phyloP scores from a whole-genome alignment of 2,329 filamentous ascomycete species.

The Ascochyta clinopodiicola region DNA sequence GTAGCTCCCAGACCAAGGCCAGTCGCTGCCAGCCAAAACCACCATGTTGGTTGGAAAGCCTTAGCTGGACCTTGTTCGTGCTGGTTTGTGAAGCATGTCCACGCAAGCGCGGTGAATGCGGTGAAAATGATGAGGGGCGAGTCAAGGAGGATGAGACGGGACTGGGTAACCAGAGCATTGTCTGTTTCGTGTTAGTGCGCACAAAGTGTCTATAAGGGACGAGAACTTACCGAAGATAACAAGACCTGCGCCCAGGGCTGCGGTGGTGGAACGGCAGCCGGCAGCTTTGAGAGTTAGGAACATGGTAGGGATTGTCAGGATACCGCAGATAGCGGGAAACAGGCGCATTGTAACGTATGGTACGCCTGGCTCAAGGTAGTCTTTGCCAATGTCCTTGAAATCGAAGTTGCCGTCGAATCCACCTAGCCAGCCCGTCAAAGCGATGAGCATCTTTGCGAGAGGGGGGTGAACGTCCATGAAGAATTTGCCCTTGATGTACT shows the following conservation, averaged over 20 bases:
- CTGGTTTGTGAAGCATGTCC: constrained; percentile 93
- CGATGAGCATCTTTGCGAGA: constrained; percentile 94
- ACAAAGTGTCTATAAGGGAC: background rate
- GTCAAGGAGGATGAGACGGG: constrained; percentile 92
- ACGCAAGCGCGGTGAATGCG: constrained; percentile 86
- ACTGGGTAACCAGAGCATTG: constrained; percentile 94
- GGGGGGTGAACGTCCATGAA: constrained; percentile 99
- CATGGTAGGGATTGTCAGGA: constrained; percentile 87
- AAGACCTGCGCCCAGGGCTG: constrained; percentile 80
- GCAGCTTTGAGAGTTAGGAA: constrained; percentile 92
- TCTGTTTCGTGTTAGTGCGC: constrained; percentile 61
- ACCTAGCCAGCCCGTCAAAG: constrained; percentile 90
- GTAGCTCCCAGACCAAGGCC: constrained; percentile 89
- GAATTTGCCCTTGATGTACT: constrained; percentile 99
- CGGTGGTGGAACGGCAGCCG: constrained; percentile 86
- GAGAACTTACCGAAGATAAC: constrained; percentile 80
- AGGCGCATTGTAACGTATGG: constrained; percentile 98
- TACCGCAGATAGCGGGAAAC: constrained; percentile 86
- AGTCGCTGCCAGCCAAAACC: constrained; percentile 93
- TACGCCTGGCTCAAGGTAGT: constrained; percentile 92
- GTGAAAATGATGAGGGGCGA: constrained; percentile 94
- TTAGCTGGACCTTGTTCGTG: constrained; percentile 89
- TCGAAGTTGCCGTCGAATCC: constrained; percentile 96
- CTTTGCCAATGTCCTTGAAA: constrained; percentile 99
- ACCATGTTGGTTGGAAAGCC: constrained; percentile 90